These are phyloP conservation scores for Quercus robur DNA, from an alignment of 306 rosid species.

Conservation along the genomic window DNA sequence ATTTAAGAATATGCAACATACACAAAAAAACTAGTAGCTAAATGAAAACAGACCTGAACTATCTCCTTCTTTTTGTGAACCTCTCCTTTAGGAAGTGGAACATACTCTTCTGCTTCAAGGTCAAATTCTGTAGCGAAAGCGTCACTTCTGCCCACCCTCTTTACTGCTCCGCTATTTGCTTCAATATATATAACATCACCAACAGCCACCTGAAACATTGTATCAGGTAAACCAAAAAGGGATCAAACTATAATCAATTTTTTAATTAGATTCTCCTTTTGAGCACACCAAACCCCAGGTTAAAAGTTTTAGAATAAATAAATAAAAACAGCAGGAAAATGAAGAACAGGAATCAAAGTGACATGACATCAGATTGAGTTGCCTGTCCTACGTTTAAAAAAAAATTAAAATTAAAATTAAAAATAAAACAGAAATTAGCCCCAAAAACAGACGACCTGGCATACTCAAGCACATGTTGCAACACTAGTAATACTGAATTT, in stretches of 20 bases:
- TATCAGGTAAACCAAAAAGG: neutral
- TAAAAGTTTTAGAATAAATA: neutral
- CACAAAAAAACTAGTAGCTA: conserved; percentile 4
- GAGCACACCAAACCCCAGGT: neutral
- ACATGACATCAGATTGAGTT: neutral
- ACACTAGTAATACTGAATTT: no score
- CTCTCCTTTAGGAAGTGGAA: conserved; percentile 99
- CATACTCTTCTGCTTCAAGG: conserved; percentile 98
- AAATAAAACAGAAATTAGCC: neutral
- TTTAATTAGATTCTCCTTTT: neutral
- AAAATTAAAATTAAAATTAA: neutral
- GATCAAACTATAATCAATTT: neutral
- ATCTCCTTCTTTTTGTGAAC: conserved; percentile 97
- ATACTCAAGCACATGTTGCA: neutral
- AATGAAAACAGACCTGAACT: conserved; percentile 73
- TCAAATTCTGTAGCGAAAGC: conserved; percentile 98
- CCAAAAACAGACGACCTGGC: neutral
- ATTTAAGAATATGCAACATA: neutral
- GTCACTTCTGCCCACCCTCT: conserved; percentile 98
- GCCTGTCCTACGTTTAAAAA: neutral
- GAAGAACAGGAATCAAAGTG: neutral
- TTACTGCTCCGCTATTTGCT: conserved; percentile 97
- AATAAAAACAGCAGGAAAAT: neutral
- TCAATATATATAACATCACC: conserved; percentile 97
- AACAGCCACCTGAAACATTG: conserved; percentile 67